Base-by-base conservation (phyloP, 2,329 filamentous ascomycete genomes). In the Pyrenochaeta sp. region DNA sequence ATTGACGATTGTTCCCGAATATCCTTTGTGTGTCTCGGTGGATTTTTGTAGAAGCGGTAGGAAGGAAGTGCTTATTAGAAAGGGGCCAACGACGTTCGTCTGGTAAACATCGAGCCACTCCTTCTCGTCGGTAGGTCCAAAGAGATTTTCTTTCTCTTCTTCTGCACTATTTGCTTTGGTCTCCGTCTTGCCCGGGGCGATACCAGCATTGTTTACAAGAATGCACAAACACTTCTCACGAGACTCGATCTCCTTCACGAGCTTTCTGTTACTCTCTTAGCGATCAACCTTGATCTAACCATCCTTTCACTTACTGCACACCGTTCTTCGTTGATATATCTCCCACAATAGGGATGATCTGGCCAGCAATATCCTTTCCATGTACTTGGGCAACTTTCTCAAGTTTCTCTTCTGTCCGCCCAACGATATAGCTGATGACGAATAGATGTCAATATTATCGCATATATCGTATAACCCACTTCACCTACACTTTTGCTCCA, bases 171-270 rank as follows among this genome's bases (percentile, higher is more conserved):
- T 75, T 18, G 76, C 77, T 58, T 77, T 59, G 61, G 72, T 72
- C 61, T 66, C 55, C 7, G 67, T 67, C 53, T 77, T 79, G 7
- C 61, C 67, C 14, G 73, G 69, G 14, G 75, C 75, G 42, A 82
- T 79, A 2, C 79, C 79, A 7, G 79, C 79, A 53, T 81, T 81
- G 69, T 81, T 81, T 60, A 81, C 71, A 2, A 81, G 74, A 47
- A 81, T 76, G 61, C 77, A 75, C 23, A 82, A 71, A 53, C 75
- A 76, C 56, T 77, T 72, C 60, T 82, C 80, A 37, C 74, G 75
- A 12, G 72, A 73, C 41, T 77, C 72, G 43, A 81, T 76, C 48
- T 80, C 74, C 18, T 78, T 65, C 60, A 78, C 73, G 15, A 81
- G 64, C 50, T 73, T 72, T 36, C 68, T 72, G 40, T 32, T n/a